phyloP scores from a whole-genome alignment of 345 rosid species.

The Theobroma cacao region DNA sequence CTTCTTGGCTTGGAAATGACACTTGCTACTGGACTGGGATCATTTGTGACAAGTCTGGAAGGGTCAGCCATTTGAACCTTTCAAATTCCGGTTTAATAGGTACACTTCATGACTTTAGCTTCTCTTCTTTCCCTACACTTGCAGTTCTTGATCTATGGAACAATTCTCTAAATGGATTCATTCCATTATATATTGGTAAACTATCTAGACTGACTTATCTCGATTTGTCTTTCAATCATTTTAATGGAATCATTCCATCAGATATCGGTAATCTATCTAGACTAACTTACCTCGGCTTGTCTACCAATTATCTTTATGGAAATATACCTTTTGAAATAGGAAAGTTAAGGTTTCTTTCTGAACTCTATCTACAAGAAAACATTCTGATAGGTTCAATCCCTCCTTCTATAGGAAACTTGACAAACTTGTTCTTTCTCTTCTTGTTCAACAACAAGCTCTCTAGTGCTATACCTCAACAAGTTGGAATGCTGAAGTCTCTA shows the following conservation, averaged over 20 bases:
- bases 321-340: background rate
- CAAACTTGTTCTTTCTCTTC: background rate
- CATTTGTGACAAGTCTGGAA: background rate
- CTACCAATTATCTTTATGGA: background rate
- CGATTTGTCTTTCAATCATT: background rate
- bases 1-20: background rate
- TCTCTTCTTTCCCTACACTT: conserved; percentile 3
- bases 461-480: background rate
- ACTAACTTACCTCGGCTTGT: background rate
- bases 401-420: background rate
- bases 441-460: background rate
- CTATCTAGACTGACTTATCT: background rate
- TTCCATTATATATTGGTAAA: background rate
- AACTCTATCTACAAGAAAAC: background rate
- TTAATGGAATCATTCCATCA: background rate
- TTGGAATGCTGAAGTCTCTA: background rate
- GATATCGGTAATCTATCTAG: background rate
- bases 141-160: background rate
- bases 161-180: background rate
- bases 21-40: conserved; percentile 5
- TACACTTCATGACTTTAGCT: background rate
- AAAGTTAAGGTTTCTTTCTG: background rate
- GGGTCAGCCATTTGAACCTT: background rate
- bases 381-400: background rate
- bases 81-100: background rate